Evolutionary conservation across 257 asterid species (phyloP), one percentile per base, ranked within the genome.

Genomic region (Craterostigma plantagineum): DNA sequence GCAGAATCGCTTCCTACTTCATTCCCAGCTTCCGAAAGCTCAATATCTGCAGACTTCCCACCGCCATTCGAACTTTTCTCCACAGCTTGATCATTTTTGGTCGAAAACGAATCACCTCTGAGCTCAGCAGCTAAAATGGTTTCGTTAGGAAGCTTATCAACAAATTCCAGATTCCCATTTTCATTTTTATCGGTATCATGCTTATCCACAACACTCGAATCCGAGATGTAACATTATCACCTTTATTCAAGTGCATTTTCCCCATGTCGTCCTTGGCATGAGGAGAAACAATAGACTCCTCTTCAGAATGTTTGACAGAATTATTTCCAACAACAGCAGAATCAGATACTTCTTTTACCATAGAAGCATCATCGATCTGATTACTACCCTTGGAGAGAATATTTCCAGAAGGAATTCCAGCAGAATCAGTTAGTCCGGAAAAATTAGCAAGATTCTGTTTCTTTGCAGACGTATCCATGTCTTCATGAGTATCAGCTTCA

Each of bases 1-100:
- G 48, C 30, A 51, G 45, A 62, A 47, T 37, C 70, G 60, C 51
- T 54, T 36, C 13, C 57, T 10, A 47, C 58, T 49, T 41, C 72
- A 47, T 33, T 56, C 35, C 44, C 53, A 48, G 59, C 50, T 35
- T 33, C 64, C 50, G 16, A 42, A 58, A 34, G 42, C 57, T 30
- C 14, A 11, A 14, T 18, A n/a, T n/a, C n/a, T 16, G 55, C 30
- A 43, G 52, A 52, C 36, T 49, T 71, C 42, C 48, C 71, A 51
- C 52, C 23, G 0, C 10, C 52, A 18, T 49, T 54, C 30, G 36
- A 50, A 35, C 54, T 62, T 66, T 55, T 64, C 41, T 57, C 50
- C 7, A 61, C 16, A 52, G 4, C 54, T 56, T 35, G 59, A 54
- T 42, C 58, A 52, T 34, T 53, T 50, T 60, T 69, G 30, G 38